A percentile compares a stretch with the other conserved stretches of the same genome.
phyloP scores from a whole-genome alignment of 2,329 filamentous ascomycete genomes.

The Raffaelea ambrosiae region DNA sequence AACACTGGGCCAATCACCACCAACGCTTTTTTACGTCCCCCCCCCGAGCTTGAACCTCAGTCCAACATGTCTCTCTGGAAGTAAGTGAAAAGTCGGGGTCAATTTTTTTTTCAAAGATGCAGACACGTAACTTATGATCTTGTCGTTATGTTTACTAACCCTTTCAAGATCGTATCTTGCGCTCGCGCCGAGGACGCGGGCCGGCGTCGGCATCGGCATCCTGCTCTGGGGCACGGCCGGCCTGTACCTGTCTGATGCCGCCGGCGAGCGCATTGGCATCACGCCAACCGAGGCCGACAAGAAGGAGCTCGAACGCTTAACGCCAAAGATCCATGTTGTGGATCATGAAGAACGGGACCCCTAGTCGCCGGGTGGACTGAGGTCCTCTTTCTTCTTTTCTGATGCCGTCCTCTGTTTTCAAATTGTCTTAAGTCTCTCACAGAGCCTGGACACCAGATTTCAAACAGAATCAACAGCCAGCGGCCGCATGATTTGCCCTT shows the following conservation, averaged over 20 bases:
- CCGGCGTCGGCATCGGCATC: constrained; percentile 63
- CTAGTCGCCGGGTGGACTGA: too few species aligned
- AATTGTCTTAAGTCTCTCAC: too few species aligned
- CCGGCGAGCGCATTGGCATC: constrained; percentile 66
- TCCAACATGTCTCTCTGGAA: constrained; percentile 20
- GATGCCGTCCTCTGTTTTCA: too few species aligned
- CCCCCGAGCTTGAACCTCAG: neutral
- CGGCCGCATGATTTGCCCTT: too few species aligned
- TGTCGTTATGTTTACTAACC: too few species aligned
- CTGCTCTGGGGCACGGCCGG: constrained; percentile 70
- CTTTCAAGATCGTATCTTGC: constrained; percentile 56
- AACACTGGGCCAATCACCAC: neutral
- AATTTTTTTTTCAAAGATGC: too few species aligned
- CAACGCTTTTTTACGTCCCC: neutral
- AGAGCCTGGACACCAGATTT: too few species aligned
- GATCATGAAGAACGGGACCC: constrained; percentile 31
- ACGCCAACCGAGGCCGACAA: constrained; percentile 66
- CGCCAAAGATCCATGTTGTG: constrained; percentile 55
- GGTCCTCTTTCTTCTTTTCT: too few species aligned
- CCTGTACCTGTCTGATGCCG: constrained; percentile 62
- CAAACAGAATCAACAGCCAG: too few species aligned
- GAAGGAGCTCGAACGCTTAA: constrained; percentile 50
- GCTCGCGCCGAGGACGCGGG: constrained; percentile 61
- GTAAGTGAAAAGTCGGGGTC: constrained; percentile 6
- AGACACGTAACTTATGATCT: too few species aligned